These are phyloP conservation scores for Aspergillus nidulans DNA, from an alignment of 495 filamentous ascomycete genomes.

Conservation along the genomic window DNA sequence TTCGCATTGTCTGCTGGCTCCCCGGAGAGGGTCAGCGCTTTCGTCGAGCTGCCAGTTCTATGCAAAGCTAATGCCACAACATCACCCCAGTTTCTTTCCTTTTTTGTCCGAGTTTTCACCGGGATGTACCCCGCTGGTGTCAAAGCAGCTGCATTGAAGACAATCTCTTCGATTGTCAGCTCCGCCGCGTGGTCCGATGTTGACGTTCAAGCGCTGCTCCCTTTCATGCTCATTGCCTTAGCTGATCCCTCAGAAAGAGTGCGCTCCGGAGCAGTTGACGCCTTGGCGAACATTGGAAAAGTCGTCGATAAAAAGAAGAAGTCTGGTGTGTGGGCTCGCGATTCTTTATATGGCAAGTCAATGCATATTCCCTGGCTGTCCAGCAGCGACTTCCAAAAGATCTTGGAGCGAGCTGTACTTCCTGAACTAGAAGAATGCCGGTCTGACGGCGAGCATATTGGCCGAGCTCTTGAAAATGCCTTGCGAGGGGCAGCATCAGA, in stretches of 20 bases:
- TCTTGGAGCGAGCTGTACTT: conserved; percentile 61
- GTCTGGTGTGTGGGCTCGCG: conserved; percentile 43
- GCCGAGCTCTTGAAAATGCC: conserved; percentile 51
- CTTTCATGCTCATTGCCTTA: conserved; percentile 70
- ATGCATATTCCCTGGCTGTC: conserved; percentile 56
- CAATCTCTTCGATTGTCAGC: conserved; percentile 50
- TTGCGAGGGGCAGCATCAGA: conserved; percentile 46
- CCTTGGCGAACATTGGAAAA: conserved; percentile 45
- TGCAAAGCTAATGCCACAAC: conserved; percentile 50
- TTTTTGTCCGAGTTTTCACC: conserved; percentile 72
- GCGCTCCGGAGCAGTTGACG: conserved; percentile 66
- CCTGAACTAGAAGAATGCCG: conserved; percentile 78
- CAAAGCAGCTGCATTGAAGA: conserved; percentile 61
- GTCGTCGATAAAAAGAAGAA: conserved; percentile 43
- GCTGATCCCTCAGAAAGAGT: conserved; percentile 69
- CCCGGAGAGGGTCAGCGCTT: conserved; percentile 45
- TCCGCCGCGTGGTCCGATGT: conserved; percentile 41
- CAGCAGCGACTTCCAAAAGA: conserved; percentile 47
- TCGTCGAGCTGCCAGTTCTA: conserved; percentile 57
- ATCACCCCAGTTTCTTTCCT: conserved; percentile 66
- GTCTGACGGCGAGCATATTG: conserved; percentile 63
- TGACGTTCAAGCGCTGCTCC: conserved; percentile 73
- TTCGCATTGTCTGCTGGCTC: conserved; percentile 57
- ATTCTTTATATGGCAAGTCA: conserved; percentile 55
- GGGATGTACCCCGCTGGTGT: conserved; percentile 62